Evolutionary conservation across 1,284 basidiomycete genomes (phyloP).

Genomic region (Trametes sp.): DNA sequence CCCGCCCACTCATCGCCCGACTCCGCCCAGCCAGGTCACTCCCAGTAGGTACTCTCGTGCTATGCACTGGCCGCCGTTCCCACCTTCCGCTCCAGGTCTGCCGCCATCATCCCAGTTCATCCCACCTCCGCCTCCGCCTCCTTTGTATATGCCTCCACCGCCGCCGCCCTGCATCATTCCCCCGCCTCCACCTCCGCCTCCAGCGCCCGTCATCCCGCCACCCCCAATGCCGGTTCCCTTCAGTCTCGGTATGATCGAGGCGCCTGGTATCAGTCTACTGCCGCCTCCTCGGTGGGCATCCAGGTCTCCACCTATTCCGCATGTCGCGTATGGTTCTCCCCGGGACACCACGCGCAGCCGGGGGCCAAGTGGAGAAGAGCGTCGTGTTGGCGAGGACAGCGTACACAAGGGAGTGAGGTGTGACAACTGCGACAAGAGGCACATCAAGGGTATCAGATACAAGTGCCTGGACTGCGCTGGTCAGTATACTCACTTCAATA

Average conservation of each 20-base stretch:
- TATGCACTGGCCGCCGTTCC: not conserved
- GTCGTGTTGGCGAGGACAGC: not conserved
- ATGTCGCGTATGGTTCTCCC: conserved; percentile 11
- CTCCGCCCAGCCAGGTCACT: not conserved
- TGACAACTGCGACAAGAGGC: conserved; percentile 59
- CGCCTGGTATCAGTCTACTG: not conserved
- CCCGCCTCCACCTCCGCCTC: conserved; percentile 11
- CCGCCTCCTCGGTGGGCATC: conserved; percentile 13
- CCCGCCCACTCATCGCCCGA: conserved; percentile 18
- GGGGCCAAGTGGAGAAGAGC: not conserved
- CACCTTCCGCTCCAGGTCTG: not conserved
- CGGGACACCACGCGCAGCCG: not conserved
- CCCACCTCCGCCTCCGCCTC: conserved; percentile 6
- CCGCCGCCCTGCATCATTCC: conserved; percentile 1
- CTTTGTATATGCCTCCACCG: conserved; percentile 2
- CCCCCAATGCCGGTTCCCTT: conserved; percentile 5
- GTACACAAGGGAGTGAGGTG: conserved; percentile 57
- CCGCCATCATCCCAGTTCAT: conserved; percentile 1
- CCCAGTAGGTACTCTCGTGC: not conserved
- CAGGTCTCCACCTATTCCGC: not conserved
- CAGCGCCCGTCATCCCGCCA: conserved; percentile 5
- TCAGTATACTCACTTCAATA: conserved; percentile 37
- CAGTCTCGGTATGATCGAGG: not conserved
- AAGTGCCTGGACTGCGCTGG: conserved; percentile 77
- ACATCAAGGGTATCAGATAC: conserved; percentile 66